Evolutionary conservation across 257 asterid species (phyloP).

Genomic region (Penstemon eatonii): DNA sequence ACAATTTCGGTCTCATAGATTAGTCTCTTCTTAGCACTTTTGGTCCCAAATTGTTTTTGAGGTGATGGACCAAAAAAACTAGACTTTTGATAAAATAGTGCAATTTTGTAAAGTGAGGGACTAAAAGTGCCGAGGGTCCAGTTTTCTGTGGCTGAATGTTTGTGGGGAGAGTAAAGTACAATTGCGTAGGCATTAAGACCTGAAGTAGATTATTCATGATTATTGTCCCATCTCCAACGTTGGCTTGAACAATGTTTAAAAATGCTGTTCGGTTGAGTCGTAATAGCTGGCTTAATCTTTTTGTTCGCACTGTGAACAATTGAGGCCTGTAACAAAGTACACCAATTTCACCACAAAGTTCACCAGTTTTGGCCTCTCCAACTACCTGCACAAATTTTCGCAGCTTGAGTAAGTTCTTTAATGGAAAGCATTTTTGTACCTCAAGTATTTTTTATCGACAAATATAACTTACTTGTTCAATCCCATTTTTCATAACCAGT

Average conservation of each 20-base stretch:
- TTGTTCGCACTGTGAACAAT: conserved; percentile 81
- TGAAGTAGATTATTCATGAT: conserved; percentile 89
- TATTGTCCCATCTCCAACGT: conserved; percentile 80
- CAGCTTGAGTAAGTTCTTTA: conserved; percentile 7
- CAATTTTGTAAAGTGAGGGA: too few relatives aligned
- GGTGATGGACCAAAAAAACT: too few relatives aligned
- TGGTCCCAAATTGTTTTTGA: too few relatives aligned
- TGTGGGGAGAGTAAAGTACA: background rate
- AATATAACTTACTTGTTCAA: conserved; percentile 64
- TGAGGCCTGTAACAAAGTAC: conserved; percentile 91
- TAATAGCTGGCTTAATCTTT: conserved; percentile 69
- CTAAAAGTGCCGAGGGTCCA: too few relatives aligned
- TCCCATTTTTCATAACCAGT: conserved; percentile 45
- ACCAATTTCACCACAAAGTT: conserved; percentile 88
- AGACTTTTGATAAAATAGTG: too few relatives aligned
- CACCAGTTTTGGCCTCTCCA: conserved; percentile 84
- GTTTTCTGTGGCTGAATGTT: too few relatives aligned
- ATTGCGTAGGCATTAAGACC: conserved; percentile 38
- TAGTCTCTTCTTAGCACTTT: too few relatives aligned
- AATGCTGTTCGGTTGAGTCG: conserved; percentile 78
- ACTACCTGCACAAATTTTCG: conserved; percentile 52
- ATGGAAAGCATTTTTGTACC: background rate
- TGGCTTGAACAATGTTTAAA: conserved; percentile 78
- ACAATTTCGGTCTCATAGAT: too few relatives aligned
- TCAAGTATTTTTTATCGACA: background rate